phyloP scores from a whole-genome alignment of 768 basidiomycete genomes.

The Boletus bicolor region DNA sequence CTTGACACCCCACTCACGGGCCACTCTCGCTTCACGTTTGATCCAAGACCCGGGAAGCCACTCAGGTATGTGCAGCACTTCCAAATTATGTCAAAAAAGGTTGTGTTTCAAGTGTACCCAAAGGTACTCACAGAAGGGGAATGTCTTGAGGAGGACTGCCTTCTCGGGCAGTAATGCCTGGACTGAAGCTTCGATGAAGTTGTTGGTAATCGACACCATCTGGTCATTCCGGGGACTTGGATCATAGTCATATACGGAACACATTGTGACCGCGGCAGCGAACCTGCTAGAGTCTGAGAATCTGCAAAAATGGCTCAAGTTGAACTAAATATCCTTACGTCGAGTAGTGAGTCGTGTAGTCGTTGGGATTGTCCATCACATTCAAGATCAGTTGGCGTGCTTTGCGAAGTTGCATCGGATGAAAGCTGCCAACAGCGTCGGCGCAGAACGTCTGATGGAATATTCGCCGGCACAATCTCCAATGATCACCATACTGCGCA shows the following conservation, averaged over 20 bases:
- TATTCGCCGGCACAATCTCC: constrained; percentile 14
- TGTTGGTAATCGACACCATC: constrained; percentile 15
- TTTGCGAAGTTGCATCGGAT: constrained; percentile 6
- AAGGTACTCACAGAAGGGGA: constrained; percentile 17
- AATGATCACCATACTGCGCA: constrained; percentile 10
- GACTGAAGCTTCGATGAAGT: constrained; percentile 6
- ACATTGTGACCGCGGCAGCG: constrained; percentile 31
- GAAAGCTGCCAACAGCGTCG: constrained; percentile 1
- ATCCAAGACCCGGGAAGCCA: constrained; percentile 23
- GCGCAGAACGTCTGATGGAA: constrained; percentile 14
- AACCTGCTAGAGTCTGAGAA: constrained; percentile 19
- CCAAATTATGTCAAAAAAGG: neutral
- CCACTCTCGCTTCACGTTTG: constrained; percentile 9
- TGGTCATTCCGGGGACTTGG: constrained; percentile 11
- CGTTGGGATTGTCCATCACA: constrained; percentile 1
- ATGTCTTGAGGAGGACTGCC: constrained; percentile 11
- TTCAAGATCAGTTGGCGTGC: constrained; percentile 5
- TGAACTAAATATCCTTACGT: constrained; percentile 4
- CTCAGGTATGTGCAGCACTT: constrained; percentile 28
- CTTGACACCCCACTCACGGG: constrained; percentile 5
- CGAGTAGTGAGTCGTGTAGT: constrained; percentile 7
- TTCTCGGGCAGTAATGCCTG: constrained; percentile 10
- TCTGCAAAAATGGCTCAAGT: neutral
- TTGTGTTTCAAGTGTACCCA: no score
- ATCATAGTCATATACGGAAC: constrained; percentile 20